phyloP scores from a whole-genome alignment of 257 asterid species.

The Paraleonurus japonicus region DNA sequence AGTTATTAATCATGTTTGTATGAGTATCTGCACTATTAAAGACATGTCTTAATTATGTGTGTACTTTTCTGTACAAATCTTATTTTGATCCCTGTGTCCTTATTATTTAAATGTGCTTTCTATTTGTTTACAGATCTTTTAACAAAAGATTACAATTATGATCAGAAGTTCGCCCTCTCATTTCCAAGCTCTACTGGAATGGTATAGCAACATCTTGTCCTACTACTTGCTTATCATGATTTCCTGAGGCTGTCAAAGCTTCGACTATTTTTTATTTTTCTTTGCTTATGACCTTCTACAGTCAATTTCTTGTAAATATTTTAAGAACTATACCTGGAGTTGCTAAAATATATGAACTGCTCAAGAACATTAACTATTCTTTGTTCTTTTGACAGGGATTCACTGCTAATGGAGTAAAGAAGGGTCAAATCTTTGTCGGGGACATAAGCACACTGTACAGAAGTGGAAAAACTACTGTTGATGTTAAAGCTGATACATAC shows the following conservation, averaged over 20 bases:
- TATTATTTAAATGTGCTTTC: not conserved
- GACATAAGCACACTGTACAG: constrained; percentile 68
- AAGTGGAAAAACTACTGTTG: constrained; percentile 62
- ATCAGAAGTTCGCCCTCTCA: constrained; percentile 72
- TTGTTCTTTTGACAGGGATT: constrained; percentile 54
- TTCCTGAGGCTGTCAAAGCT: not conserved
- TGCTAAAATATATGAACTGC: not conserved
- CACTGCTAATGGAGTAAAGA: constrained; percentile 74
- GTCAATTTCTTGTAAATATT: not conserved
- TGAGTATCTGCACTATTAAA: not conserved
- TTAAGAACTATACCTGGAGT: not conserved
- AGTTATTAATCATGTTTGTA: not conserved
- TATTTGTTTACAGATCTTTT: constrained; percentile 60
- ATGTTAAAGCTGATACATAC: constrained; percentile 80
- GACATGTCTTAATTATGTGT: not conserved
- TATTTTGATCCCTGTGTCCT: constrained; percentile 2
- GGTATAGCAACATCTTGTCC: constrained; percentile 42
- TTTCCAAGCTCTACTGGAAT: constrained; percentile 73
- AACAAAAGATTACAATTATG: constrained; percentile 81
- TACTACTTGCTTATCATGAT: constrained; percentile 14
- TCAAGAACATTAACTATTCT: not conserved
- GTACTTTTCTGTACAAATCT: constrained; percentile 47
- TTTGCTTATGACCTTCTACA: not conserved
- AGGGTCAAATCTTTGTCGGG: constrained; percentile 69
- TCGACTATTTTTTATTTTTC: not conserved